Evolutionary conservation across 495 filamentous ascomycete species (phyloP), one percentile per base, ranked within the genome.

Genomic region (Tuber indicum): DNA sequence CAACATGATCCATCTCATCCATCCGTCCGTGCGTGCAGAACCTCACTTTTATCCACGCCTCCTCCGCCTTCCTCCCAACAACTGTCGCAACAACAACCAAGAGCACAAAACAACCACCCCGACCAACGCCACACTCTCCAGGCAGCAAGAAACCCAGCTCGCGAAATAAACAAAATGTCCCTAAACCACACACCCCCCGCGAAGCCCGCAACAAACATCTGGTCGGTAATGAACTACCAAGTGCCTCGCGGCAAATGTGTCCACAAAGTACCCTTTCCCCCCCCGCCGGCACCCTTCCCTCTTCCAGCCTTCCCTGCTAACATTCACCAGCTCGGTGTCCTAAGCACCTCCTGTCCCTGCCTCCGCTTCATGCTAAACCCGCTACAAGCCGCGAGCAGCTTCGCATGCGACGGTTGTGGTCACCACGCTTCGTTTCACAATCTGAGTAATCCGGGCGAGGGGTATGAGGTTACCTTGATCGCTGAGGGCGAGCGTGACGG

Each of bases 291-390:
- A n/a, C 45, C 66, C 17, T 73, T 26, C 32, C 62, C 23, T 62
- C 10, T n/a, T 62, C 52, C 9, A 26, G 9, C 66, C 19, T 32
- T 32, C 70, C 45, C 75, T 45, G 74, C 86, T 85, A 66, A 66
- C 58, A 36, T 36, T 66, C 49, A 49, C 70, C 39, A 80, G 75
- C 73, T 79, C 6, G 86, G 86, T 71, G 77, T 89, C 75, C 74
- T 89, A 72, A 83, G 84, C 12, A 74, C 84, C 12, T 88, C 87
- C 77, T 89, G 88, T 81, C 84, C 88, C 12, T 89, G 88, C 81
- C 82, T 87, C 74, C 85, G 88, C 58, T 89, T 89, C 86, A 89
- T 89, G 88, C 79, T 88, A 49, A 88, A 89, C 81, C 88, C 88
- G 0, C 82, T 88, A 71, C 88, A 89, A 82, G 88, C 86, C 77